phyloP scores from a whole-genome alignment of 2,329 filamentous ascomycete species.

The Scortechinia acanthostroma region DNA sequence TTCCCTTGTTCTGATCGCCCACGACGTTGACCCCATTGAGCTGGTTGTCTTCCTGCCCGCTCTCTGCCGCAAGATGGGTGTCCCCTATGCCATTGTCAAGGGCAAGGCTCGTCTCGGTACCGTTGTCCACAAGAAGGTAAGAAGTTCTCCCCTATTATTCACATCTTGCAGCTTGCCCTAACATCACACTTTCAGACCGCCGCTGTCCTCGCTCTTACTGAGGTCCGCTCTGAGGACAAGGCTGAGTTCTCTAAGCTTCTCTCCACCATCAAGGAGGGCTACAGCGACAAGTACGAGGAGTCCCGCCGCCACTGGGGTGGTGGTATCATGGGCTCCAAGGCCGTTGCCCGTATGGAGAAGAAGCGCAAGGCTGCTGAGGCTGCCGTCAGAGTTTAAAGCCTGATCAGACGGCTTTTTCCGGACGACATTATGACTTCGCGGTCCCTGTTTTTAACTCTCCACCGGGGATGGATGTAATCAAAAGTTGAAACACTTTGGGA shows the following conservation, averaged over 20 bases:
- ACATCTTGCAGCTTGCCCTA: constrained; percentile 13
- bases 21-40: constrained; percentile 99
- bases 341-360: constrained; percentile 71
- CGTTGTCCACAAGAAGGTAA: constrained; percentile 98
- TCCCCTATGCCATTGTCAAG: constrained; percentile 98
- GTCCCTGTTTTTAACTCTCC: not conserved
- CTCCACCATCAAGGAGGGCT: constrained; percentile 94
- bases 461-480: not conserved
- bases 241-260: constrained; percentile 93
- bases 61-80: constrained; percentile 99
- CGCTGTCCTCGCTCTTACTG: constrained; percentile 88
- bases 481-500: constrained; percentile 1
- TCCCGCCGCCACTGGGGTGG: constrained; percentile 92
- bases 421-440: not conserved
- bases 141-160: no score
- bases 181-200: constrained; percentile 66
- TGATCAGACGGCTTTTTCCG: not conserved
- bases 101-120: constrained; percentile 98
- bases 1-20: constrained; percentile 92
- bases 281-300: constrained; percentile 91
- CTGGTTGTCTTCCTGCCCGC: constrained; percentile 97
- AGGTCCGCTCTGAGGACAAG: constrained; percentile 98
- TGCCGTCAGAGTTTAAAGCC: constrained; percentile 93
- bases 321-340: constrained; percentile 98
- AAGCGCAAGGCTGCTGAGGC: constrained; percentile 87